Evolutionary conservation across 805 yeast species (phyloP).

Genomic region (Helenozyma rhizophorensis): DNA sequence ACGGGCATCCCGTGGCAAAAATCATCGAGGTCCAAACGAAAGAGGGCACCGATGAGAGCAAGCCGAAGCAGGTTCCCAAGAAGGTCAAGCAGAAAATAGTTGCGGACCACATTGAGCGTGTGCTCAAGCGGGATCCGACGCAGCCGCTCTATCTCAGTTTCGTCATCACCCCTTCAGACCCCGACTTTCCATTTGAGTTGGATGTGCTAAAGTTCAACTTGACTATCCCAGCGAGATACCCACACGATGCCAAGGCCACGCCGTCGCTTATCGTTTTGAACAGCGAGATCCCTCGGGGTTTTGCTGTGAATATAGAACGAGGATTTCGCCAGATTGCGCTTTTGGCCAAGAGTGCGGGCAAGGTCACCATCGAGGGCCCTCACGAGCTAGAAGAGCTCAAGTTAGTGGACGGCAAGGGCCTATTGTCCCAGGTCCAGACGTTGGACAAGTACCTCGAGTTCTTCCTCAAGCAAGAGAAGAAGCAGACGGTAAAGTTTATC

Average conservation of each 20-base stretch:
- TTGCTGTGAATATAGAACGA: slow-evolving; percentile 57
- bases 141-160: slow-evolving; percentile 39
- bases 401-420: slow-evolving; percentile 45
- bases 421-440: slow-evolving; percentile 50
- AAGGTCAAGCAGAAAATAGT: slow-evolving; percentile 9
- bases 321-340: slow-evolving; percentile 52
- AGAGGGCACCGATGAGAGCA: neutral
- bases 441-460: slow-evolving; percentile 56
- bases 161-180: slow-evolving; percentile 56
- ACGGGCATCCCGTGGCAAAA: slow-evolving; percentile 23
- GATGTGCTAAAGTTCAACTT: slow-evolving; percentile 49
- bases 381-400: slow-evolving; percentile 21
- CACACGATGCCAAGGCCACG: slow-evolving; percentile 29
- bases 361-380: slow-evolving; percentile 10
- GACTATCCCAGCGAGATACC: slow-evolving; percentile 53
- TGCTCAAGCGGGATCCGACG: slow-evolving; percentile 10
- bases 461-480: slow-evolving; percentile 55
- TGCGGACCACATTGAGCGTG: slow-evolving; percentile 10
- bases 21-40: slow-evolving; percentile 7
- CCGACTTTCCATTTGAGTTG: slow-evolving; percentile 68
- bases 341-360: slow-evolving; percentile 10
- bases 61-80: slow-evolving; percentile 5
- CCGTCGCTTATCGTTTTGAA: slow-evolving; percentile 58
- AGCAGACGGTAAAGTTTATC: slow-evolving; percentile 59
- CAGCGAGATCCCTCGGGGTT: slow-evolving; percentile 67